Evolutionary conservation across 495 filamentous ascomycete species (phyloP), one percentile per base, ranked within the genome.

Genomic region (Aspergillus baeticus): DNA sequence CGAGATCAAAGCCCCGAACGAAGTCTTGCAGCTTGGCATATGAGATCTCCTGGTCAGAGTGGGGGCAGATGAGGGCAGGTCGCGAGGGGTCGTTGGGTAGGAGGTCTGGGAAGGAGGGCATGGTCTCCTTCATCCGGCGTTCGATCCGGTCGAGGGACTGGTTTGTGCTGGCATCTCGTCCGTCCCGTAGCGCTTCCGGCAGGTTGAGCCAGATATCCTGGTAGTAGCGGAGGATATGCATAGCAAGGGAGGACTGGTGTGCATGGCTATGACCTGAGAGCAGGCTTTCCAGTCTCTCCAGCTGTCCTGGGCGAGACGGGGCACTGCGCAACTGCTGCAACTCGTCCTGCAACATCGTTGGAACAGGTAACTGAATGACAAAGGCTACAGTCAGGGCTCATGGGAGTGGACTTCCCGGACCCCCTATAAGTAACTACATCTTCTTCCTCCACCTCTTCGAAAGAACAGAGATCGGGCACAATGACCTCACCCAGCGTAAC

Each of bases 191-290:
- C 1, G 33, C 3, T 17, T 49, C 46, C 14, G 46, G 46, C 15
- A 49, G 33, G 4, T 35, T 22, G 7, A 49, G 46, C 46, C 46
- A 49, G 46, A 49, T 49, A 35, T 36, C 46, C 33, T 49, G 46
- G 33, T 49, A 49, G 33, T 31, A 49, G 46, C 46, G 46, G 2
- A 49, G 18, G 33, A 49, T 6, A 15, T 49, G 31, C 46, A 37
- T 49, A 17, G 46, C 46, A 5, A 49, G 46, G 15, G 10, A 36
- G 14, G 46, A 31, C 31, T 49, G 31, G 8, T 22, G 46, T n/a
- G 4, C 20, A 20, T 35, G 3, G 21, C 14, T 10, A 22, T 21
- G 3, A 4, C 10, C 36, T 5, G 5, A 17, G 3, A 13, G 13
- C 36, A 14, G 20, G 13, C 2, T 4, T 29, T 29, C 26, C 26